These are phyloP conservation scores for Xerocomellus amylosporus DNA, from an alignment of 768 basidiomycete genomes.

Conservation along the genomic window DNA sequence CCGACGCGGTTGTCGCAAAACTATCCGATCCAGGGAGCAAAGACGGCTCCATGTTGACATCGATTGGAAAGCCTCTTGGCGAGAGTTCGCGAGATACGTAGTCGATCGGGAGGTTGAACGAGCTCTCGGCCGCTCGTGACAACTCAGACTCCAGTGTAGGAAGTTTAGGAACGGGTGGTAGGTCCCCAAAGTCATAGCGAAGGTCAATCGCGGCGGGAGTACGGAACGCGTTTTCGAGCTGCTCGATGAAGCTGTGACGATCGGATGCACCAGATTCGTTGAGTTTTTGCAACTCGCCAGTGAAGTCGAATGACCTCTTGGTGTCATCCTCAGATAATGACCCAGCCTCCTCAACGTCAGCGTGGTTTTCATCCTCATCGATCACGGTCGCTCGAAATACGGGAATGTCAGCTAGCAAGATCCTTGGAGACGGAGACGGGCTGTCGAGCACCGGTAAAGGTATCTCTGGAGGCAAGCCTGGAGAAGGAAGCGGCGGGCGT, in stretches of 20 bases:
- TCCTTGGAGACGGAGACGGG: neutral
- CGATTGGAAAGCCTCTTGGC: conserved; percentile 18
- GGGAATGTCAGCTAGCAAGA: conserved; percentile 29
- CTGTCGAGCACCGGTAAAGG: conserved; percentile 35
- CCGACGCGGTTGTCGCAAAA: conserved; percentile 29
- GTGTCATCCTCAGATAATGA: conserved; percentile 60
- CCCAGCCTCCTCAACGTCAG: conserved; percentile 40
- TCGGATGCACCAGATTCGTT: conserved; percentile 70
- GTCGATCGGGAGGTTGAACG: conserved; percentile 18
- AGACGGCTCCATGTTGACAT: conserved; percentile 16
- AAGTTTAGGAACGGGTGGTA: conserved; percentile 53
- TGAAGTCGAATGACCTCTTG: conserved; percentile 82
- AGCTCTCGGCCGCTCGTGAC: conserved; percentile 21
- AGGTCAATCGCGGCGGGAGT: conserved; percentile 71
- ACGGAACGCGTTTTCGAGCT: conserved; percentile 76
- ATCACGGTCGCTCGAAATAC: conserved; percentile 45
- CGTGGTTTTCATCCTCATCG: conserved; percentile 43
- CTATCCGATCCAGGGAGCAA: conserved; percentile 39
- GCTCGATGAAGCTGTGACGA: conserved; percentile 74
- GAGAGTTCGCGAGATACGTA: conserved; percentile 17
- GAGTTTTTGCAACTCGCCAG: conserved; percentile 67
- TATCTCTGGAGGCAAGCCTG: conserved; percentile 42
- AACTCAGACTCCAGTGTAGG: conserved; percentile 36
- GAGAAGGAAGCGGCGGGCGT: conserved; percentile 29
- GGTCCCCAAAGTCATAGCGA: conserved; percentile 44